These are phyloP conservation scores for Xerophyta viscosa DNA, from an alignment of 106 monocot genomes.

Conservation along the genomic window DNA sequence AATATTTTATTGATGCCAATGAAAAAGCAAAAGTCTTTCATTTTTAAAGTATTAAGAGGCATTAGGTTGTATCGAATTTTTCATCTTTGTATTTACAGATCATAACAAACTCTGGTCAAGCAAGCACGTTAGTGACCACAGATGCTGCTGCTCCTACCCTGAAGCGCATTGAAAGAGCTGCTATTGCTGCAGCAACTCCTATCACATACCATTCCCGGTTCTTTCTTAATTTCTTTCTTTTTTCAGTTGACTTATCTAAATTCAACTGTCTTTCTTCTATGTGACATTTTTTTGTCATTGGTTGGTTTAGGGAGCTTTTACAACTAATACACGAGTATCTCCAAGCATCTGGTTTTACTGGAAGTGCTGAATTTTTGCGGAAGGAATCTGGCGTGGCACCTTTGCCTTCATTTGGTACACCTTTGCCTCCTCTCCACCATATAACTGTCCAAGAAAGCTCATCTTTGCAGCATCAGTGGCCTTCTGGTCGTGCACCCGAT, in stretches of 20 bases:
- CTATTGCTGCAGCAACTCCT: slow-evolving; percentile 97
- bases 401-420: slow-evolving; percentile 33
- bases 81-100: slow-evolving; percentile 30
- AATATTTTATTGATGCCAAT: too few relatives aligned
- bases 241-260: too few relatives aligned
- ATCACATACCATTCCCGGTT: slow-evolving; percentile 91
- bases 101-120: slow-evolving; percentile 90
- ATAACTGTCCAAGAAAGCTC: slow-evolving; percentile 33
- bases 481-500: slow-evolving; percentile 48
- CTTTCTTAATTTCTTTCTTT: neutral
- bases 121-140: slow-evolving; percentile 89
- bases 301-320: slow-evolving; percentile 64
- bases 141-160: slow-evolving; percentile 99
- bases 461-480: slow-evolving; percentile 46
- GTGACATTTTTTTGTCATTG: neutral
- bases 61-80: neutral
- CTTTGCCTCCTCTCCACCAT: slow-evolving; percentile 56
- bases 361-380: slow-evolving; percentile 59
- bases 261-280: neutral
- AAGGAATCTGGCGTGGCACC: slow-evolving; percentile 81
- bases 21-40: too few relatives aligned
- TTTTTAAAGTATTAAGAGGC: neutral
- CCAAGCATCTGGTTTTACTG: slow-evolving; percentile 60
- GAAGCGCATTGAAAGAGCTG: slow-evolving; percentile 94
- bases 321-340: slow-evolving; percentile 94